Evolutionary conservation across 2,329 filamentous ascomycete species (phyloP).

Genomic region (Xylariomycetidae sp.): DNA sequence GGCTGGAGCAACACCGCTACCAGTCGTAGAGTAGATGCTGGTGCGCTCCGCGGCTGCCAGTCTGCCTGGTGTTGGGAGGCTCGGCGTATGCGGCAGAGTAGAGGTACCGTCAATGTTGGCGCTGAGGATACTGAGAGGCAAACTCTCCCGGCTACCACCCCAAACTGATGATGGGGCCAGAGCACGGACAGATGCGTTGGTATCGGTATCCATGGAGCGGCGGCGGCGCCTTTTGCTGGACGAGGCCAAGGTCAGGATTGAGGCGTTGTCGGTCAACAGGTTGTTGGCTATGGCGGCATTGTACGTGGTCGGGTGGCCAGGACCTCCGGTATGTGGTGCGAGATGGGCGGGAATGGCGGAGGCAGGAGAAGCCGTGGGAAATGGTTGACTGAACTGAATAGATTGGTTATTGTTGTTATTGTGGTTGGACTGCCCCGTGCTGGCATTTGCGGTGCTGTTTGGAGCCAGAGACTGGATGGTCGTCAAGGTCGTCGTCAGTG

Average conservation of each 20-base stretch:
- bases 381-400: conserved; percentile 61
- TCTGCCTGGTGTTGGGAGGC: conserved; percentile 49
- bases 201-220: conserved; percentile 79
- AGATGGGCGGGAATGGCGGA: conserved; percentile 70
- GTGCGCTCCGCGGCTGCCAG: conserved; percentile 54
- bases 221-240: conserved; percentile 73
- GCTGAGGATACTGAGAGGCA: conserved; percentile 73
- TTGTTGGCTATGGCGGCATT: conserved; percentile 75
- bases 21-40: conserved; percentile 76
- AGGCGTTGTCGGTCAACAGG: conserved; percentile 77
- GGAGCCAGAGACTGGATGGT: conserved; percentile 73
- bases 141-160: conserved; percentile 72
- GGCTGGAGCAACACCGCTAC: conserved; percentile 58
- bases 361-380: conserved; percentile 57
- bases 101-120: conserved; percentile 53
- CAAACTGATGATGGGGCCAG: conserved; percentile 78
- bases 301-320: conserved; percentile 70
- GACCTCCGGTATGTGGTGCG: conserved; percentile 36
- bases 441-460: conserved; percentile 36
- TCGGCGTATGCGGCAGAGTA: conserved; percentile 38
- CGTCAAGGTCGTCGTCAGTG: conserved; percentile 75
- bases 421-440: conserved; percentile 34
- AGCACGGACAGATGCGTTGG: conserved; percentile 77
- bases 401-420: conserved; percentile 40
- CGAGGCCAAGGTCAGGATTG: conserved; percentile 77